phyloP scores from a whole-genome alignment of 768 basidiomycete species.

The Mycena rebaudengoi region DNA sequence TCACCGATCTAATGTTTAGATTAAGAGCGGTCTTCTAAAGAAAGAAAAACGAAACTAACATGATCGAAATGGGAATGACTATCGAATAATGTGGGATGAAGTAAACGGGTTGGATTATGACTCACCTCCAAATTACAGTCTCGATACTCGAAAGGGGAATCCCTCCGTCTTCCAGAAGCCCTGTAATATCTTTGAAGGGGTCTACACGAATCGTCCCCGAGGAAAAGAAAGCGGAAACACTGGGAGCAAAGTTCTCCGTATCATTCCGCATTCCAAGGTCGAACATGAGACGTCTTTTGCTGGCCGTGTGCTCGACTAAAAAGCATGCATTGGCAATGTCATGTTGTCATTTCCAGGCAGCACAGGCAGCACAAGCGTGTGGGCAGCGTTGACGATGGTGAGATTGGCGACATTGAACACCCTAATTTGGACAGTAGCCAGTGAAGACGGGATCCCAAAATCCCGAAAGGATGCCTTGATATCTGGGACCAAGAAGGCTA shows the following conservation, averaged over 20 bases:
- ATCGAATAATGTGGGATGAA: not conserved
- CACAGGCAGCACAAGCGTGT: not conserved
- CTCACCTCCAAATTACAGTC: slow-evolving; percentile 20
- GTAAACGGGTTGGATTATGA: not conserved
- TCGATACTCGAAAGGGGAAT: slow-evolving; percentile 16
- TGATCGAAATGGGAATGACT: slow-evolving; percentile 21
- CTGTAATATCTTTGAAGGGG: slow-evolving; percentile 5
- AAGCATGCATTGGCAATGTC: slow-evolving; percentile 4
- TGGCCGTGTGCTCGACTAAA: slow-evolving; percentile 11
- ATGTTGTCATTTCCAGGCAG: slow-evolving; percentile 12
- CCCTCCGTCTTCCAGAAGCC: slow-evolving; percentile 14
- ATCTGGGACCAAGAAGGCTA: not conserved
- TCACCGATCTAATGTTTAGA: not conserved
- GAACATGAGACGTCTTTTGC: slow-evolving; percentile 16
- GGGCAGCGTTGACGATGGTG: not conserved
- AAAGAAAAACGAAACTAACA: not conserved
- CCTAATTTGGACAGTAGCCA: slow-evolving; percentile 12
- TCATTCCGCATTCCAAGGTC: slow-evolving; percentile 23
- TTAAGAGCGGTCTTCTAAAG: not conserved
- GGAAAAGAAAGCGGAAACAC: not conserved
- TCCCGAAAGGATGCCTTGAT: not conserved
- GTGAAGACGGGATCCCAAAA: slow-evolving; percentile 14
- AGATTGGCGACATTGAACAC: slow-evolving; percentile 18
- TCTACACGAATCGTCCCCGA: not conserved
- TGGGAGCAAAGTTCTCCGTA: slow-evolving; percentile 4